Evolutionary conservation across 2,329 filamentous ascomycete genomes (phyloP).

Genomic region (Chalaropsis thielavioides): DNA sequence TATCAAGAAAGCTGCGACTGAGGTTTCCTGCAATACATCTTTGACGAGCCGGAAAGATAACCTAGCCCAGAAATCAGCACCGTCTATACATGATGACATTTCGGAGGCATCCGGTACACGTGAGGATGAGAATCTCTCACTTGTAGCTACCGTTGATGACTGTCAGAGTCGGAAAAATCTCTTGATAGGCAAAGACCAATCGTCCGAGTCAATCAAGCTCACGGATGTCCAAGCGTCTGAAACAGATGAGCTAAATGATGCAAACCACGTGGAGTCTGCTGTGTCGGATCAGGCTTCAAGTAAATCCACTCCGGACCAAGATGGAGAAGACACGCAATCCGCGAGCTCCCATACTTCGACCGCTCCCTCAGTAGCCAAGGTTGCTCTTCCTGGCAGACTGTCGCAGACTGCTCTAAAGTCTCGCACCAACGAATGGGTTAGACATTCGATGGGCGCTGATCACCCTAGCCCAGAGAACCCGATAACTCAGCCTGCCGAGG

Average conservation of each 20-base stretch:
- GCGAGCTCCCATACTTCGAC: slow-evolving; percentile 30
- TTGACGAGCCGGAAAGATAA: background rate
- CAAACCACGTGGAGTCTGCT: background rate
- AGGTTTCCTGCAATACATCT: background rate
- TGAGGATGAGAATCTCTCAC: slow-evolving; percentile 35
- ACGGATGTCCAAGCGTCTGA: background rate
- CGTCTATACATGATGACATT: background rate
- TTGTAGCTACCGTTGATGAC: slow-evolving; percentile 44
- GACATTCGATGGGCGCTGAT: slow-evolving; percentile 69
- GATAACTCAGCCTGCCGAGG: slow-evolving; percentile 30
- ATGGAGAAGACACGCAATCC: slow-evolving; percentile 22
- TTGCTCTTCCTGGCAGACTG: slow-evolving; percentile 52
- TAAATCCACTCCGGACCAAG: background rate
- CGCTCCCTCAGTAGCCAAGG: slow-evolving; percentile 39
- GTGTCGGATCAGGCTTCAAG: background rate
- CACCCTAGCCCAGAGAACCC: slow-evolving; percentile 50
- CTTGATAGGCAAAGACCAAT: background rate
- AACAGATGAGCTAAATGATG: background rate
- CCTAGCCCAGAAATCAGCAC: background rate
- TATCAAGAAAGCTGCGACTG: background rate
- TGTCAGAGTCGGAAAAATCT: slow-evolving; percentile 10
- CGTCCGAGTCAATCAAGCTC: background rate
- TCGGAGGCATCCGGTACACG: background rate
- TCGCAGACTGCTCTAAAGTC: slow-evolving; percentile 70
- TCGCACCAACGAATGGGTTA: slow-evolving; percentile 91